Evolutionary conservation across 2,329 filamentous ascomycete species (phyloP), one percentile per base, ranked within the genome.

Genomic region (Aspergillus luchuensis): DNA sequence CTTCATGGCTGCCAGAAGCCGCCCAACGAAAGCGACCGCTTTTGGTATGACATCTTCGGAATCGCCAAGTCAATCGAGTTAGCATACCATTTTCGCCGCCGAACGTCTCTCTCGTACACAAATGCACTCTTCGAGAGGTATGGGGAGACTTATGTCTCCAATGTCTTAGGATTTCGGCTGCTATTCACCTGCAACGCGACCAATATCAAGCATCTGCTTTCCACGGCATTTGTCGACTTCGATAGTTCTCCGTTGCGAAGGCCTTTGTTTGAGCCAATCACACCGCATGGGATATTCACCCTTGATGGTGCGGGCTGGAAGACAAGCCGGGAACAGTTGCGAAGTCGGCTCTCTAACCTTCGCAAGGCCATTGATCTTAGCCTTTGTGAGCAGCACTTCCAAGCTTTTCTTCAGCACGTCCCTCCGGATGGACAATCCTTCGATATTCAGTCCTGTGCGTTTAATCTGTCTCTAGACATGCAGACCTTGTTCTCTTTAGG

Each of bases 211-310:
- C 62, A 60, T 19, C 28, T 64, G 4, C 30, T 62, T 3, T 62
- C 54, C 21, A 58, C 48, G 8, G 49, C 30, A 8, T 64, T 64
- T 33, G 17, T 21, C 28, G 57, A 64, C 28, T 64, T 58, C 7
- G 62, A 64, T 45, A 60, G 57, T 10, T 60, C 62, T 13, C 41
- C 54, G 3, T 15, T 60, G n/a, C 53, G 60, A 17, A 56, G 47
- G n/a, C 62, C 49, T 5, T 11, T 64, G 30, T 60, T 64, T 36
- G 11, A 52, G 15, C 51, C 60, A 8, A 60, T 64, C 23, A 64
- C 62, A 4, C 62, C 62, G 17, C 54, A 63, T 56, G 62, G 62
- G 0, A 64, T 64, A 25, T 63, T 63, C n/a, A 60, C 60, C 13
- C 49, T 60, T 3, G 62, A 64, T 15, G 60, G 60, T 7, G 13